Conservation (phyloP, 805 yeast genomes). For the Saturnispora silvae region DNA sequence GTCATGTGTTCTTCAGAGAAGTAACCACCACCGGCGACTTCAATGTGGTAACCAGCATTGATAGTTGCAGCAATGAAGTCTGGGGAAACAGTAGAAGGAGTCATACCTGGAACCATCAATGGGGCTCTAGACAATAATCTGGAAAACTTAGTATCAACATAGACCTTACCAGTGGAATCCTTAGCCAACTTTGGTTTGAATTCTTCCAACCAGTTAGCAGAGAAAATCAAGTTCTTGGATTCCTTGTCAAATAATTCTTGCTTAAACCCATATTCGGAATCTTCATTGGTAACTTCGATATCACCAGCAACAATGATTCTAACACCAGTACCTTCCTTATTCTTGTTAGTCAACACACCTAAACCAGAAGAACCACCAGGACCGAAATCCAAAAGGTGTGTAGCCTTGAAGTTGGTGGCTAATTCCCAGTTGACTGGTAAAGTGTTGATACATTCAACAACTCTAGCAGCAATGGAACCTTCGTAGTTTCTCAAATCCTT, state of each 20-base stretch:
- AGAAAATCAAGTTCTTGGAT: constrained; percentile 57
- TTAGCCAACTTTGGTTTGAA: constrained; percentile 78
- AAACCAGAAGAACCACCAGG: constrained; percentile 98
- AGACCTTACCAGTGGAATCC: constrained; percentile 62
- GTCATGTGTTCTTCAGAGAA: constrained; percentile 65
- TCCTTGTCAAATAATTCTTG: constrained; percentile 82
- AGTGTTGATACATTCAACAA: constrained; percentile 74
- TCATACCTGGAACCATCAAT: constrained; percentile 97
- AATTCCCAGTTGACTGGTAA: constrained; percentile 91
- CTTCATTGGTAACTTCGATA: constrained; percentile 51
- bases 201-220: constrained; percentile 85
- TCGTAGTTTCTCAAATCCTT: constrained; percentile 50
- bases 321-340: constrained; percentile 97
- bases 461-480: constrained; percentile 54
- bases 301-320: constrained; percentile 92
- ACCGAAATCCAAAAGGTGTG: constrained; percentile 94
- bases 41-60: constrained; percentile 95
- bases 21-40: constrained; percentile 98
- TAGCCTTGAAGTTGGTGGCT: constrained; percentile 71
- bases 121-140: constrained; percentile 91
- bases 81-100: constrained; percentile 94
- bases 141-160: constrained; percentile 90
- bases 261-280: constrained; percentile 89
- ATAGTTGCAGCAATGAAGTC: constrained; percentile 89
- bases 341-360: constrained; percentile 92